phyloP scores from a whole-genome alignment of 2,329 filamentous ascomycete genomes.

The Bipolaris cookei region DNA sequence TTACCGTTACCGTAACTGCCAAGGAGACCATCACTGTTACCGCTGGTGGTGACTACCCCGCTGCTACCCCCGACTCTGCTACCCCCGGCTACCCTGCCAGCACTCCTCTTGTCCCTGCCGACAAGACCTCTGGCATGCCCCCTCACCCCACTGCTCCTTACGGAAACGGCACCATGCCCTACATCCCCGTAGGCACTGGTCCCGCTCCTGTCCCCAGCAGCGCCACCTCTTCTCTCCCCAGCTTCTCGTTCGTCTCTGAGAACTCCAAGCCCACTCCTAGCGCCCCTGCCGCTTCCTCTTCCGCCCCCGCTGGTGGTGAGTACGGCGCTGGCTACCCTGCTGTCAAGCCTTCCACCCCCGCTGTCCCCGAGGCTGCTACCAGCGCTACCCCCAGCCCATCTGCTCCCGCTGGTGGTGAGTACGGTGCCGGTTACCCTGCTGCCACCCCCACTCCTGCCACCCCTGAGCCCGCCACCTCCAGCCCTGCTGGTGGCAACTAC shows the following conservation, averaged over 20 bases:
- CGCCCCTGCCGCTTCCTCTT: constrained; percentile 16
- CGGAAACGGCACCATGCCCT: constrained; percentile 42
- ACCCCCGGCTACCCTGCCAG: constrained; percentile 14
- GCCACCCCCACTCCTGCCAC: constrained; percentile 13
- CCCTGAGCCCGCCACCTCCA: constrained; percentile 13
- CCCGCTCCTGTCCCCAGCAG: constrained; percentile 22
- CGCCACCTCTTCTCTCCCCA: constrained; percentile 27
- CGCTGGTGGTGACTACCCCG: constrained; percentile 20
- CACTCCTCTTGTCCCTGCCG: constrained; percentile 12
- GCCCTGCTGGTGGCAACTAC: constrained; percentile 8
- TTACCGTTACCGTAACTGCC: constrained; percentile 47
- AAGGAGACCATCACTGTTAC: constrained; percentile 50
- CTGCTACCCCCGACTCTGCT: constrained; percentile 11
- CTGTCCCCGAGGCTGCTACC: constrained; percentile 7
- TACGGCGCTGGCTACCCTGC: constrained; percentile 11
- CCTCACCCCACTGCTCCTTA: constrained; percentile 31
- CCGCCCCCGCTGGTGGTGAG: constrained; percentile 12
- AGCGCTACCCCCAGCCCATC: constrained; percentile 8
- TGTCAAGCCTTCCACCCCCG: background rate
- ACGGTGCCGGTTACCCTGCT: constrained; percentile 12
- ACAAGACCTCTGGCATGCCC: constrained; percentile 16
- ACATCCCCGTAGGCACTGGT: constrained; percentile 27
- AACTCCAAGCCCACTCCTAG: constrained; percentile 23
- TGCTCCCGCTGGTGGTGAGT: constrained; percentile 3
- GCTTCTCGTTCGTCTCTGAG: constrained; percentile 36